Evolutionary conservation across 768 basidiomycete species (phyloP), one percentile per base, ranked within the genome.

Genomic region (Suillus occidentalis): DNA sequence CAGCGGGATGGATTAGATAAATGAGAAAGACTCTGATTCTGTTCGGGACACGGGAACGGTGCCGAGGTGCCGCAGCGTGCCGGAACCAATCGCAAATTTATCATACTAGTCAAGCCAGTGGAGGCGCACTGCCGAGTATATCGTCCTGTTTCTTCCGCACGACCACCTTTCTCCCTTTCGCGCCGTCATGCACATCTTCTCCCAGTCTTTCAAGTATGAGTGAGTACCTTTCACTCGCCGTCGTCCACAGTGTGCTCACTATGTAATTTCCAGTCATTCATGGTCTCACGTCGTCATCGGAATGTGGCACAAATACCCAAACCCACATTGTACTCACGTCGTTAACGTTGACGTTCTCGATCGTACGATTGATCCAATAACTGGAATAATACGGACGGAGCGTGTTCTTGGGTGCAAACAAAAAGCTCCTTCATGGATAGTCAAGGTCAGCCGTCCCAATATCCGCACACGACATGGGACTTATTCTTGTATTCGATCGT

Each of bases 271-370:
- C 53, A 97, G 95, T 67, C 93, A 95, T 73, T 85, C 94, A 49
- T 96, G 95, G 90, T 84, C 89, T 66, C 93, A 94, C 80, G 94
- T 96, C 69, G 88, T 95, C 67, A 89, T 91, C 73, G 92, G 92
- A 68, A 92, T 97, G 84, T 95, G 94, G 91, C 89, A 90, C 69
- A 97, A 97, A 83, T 97, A 97, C 77, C 95, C 95, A 60, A 97
- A 97, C 76, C 90, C 94, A 61, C 91, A 91, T 72, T 94, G 93
- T 78, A 85, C 90, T 28, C 94, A 95, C 75, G 94, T 95, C 69
- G 82, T 94, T 69, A 91, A 90, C 68, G 85, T 95, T 73, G 93
- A 95, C 76, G 94, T 95, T 36, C 66, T 97, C 63, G 91, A 94
- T 80, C 89, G 95, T 67, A 84, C 89, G 14, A 83, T 97, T 14